Percentiles rank a stretch among this genome's conserved stretches.
Evolutionary conservation across 2,329 filamentous ascomycete genomes (phyloP).

Genomic region (Geosmithia putterillii): DNA sequence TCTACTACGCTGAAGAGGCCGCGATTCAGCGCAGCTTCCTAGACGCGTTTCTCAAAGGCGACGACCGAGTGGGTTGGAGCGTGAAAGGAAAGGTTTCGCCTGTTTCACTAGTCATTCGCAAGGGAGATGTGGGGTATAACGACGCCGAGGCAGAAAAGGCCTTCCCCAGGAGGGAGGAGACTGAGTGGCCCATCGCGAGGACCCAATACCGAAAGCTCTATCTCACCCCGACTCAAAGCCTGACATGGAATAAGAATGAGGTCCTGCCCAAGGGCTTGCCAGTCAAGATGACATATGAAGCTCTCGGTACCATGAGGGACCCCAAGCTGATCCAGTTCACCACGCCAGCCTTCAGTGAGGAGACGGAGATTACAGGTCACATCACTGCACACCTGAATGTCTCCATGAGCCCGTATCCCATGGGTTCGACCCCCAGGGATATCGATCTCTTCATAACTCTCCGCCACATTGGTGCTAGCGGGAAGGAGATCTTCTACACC

Average conservation of each 20-base stretch:
- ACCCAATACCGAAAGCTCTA: conserved; percentile 52
- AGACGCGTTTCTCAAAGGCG: conserved; percentile 57
- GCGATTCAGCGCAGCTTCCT: conserved; percentile 56
- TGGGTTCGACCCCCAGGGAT: conserved; percentile 24
- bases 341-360: conserved; percentile 40
- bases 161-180: conserved; percentile 43
- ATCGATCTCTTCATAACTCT: conserved; percentile 55
- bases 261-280: neutral
- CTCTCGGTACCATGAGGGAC: conserved; percentile 40
- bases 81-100: conserved; percentile 40
- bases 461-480: conserved; percentile 39
- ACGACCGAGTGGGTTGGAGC: conserved; percentile 49
- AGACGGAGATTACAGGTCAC: conserved; percentile 61
- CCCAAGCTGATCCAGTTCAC: conserved; percentile 42
- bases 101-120: conserved; percentile 49
- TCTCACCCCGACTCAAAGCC: conserved; percentile 21
- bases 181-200: conserved; percentile 53
- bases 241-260: neutral
- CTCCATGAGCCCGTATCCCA: conserved; percentile 44
- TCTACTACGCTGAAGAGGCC: conserved; percentile 59
- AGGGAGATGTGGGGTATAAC: conserved; percentile 56
- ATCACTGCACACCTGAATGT: conserved; percentile 52
- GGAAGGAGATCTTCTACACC: conserved; percentile 50
- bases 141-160: conserved; percentile 45
- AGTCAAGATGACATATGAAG: conserved; percentile 39